Evolutionary conservation across 768 basidiomycete genomes (phyloP), one percentile per base, ranked within the genome.

Genomic region (Pisolithus microcarpus): DNA sequence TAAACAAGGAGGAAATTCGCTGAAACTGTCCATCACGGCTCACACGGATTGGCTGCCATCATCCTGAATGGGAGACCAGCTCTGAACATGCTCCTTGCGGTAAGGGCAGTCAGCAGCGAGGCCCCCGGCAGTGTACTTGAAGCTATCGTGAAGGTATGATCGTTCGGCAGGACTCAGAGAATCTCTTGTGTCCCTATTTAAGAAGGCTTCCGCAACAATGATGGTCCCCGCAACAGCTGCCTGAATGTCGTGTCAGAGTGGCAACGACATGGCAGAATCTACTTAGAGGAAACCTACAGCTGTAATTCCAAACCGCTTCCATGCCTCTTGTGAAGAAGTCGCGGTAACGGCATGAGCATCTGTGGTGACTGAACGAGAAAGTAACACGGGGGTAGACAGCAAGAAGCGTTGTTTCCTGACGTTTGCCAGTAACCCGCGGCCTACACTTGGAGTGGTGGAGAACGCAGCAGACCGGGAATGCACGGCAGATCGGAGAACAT

Each of bases 41-140:
- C 57, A 84, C 88, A 91, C 53, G 90, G 90, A 66, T 91, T 91
- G 13, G 87, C 79, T 0, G 84, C 69, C 89, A 92, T 89, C 49
- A 92, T 72, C 50, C 84, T 77, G 69, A 81, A 81, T 3, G 82
- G 79, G 43, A 78, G 62, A 2, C 88, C 84, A 49, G 79, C 79
- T 56, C 68, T 78, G 69, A 89, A 91, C 70, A 91, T 72, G 44
- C 80, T 70, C n/a, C 87, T 80, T 3, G 91, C 91, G n/a, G 80
- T 81, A 13, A 84, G 63, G 0, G 91, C 90, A 1, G 88, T 91
- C 34, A 91, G 65, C 2, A n/a, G 73, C 73, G 23, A 94, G 79
- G 1, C 91, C 91, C 43, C 76, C 85, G 10, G 85, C 91, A 6
- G 90, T 89, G 59, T 91, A 93, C 61, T 79, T 82, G 75, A 91